Conservation (phyloP, 345 rosid genomes). For the Lumnitzera racemosa region DNA sequence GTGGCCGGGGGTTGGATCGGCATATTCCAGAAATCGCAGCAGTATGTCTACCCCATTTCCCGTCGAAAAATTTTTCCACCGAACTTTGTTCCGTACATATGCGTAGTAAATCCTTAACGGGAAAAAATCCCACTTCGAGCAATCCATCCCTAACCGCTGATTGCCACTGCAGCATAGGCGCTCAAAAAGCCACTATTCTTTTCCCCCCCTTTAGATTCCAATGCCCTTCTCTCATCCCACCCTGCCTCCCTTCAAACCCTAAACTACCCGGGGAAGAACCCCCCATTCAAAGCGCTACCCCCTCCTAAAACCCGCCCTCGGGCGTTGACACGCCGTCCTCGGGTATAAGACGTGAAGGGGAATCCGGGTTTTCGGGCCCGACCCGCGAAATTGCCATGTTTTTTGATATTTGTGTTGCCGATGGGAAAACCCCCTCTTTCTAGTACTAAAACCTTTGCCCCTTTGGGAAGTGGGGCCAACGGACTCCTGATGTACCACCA, state of each 20-base stretch:
- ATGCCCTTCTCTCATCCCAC: slow-evolving; percentile 40
- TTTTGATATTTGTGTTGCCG: slow-evolving; percentile 30
- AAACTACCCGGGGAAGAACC: slow-evolving; percentile 53
- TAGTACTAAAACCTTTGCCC: slow-evolving; percentile 55
- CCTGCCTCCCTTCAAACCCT: slow-evolving; percentile 32
- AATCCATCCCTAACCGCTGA: slow-evolving; percentile 69
- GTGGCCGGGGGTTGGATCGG: slow-evolving; percentile 29
- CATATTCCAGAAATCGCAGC: slow-evolving; percentile 80
- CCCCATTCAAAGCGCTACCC: slow-evolving; percentile 71
- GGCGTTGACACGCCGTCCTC: slow-evolving; percentile 74
- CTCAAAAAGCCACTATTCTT: slow-evolving; percentile 44
- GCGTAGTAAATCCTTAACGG: slow-evolving; percentile 74
- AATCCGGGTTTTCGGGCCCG: slow-evolving; percentile 29
- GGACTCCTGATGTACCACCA: slow-evolving; percentile 86
- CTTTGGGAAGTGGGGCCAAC: slow-evolving; percentile 57
- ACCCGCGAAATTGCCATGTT: slow-evolving; percentile 36
- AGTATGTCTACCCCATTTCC: slow-evolving; percentile 60
- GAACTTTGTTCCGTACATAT: slow-evolving; percentile 58
- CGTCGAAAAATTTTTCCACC: slow-evolving; percentile 73
- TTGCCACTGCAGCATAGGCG: slow-evolving; percentile 55
- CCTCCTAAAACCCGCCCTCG: slow-evolving; percentile 86
- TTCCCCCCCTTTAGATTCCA: slow-evolving; percentile 75
- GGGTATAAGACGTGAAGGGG: slow-evolving; percentile 56
- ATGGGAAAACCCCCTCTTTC: slow-evolving; percentile 81
- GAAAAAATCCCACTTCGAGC: slow-evolving; percentile 53